Conservation (phyloP, 1,139 yeast genomes). For the Candida glucosophila region DNA sequence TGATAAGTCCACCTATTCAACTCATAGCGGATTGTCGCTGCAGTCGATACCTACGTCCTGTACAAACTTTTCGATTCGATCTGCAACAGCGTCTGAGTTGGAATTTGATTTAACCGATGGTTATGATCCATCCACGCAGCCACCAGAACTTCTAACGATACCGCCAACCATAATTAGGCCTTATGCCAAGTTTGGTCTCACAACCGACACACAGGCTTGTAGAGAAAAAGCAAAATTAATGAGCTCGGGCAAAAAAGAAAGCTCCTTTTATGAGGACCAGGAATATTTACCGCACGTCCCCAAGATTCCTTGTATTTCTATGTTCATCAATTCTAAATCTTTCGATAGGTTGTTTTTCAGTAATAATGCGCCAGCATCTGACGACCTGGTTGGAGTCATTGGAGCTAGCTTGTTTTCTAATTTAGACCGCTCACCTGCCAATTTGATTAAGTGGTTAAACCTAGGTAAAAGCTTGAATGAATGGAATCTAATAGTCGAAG, state of each 20-base stretch:
- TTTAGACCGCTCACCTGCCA: conserved; percentile 4
- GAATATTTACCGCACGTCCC: not conserved
- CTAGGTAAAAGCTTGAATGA: conserved; percentile 63
- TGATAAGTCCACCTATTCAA: too few species aligned
- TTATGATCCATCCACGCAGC: conserved; percentile 19
- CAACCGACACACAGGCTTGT: conserved; percentile 34
- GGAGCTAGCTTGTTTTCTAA: not conserved
- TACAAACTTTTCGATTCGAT: conserved; percentile 10
- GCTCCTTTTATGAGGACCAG: conserved; percentile 8
- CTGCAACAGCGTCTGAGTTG: conserved; percentile 4
- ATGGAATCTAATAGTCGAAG: conserved; percentile 48
- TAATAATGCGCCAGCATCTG: too few species aligned
- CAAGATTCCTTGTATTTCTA: conserved; percentile 23
- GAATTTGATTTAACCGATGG: conserved; percentile 4
- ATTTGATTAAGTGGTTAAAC: conserved; percentile 14
- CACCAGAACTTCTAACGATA: conserved; percentile 37
- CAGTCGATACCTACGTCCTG: conserved; percentile 23
- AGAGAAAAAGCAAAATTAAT: conserved; percentile 22
- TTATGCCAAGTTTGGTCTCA: conserved; percentile 37
- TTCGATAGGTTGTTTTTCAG: too few species aligned
- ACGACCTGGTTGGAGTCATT: too few species aligned
- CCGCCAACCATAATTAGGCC: conserved; percentile 44
- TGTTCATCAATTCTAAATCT: too few species aligned
- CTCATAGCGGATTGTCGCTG: too few species aligned
- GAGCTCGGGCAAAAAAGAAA: too few species aligned